Evolutionary conservation across 2,329 filamentous ascomycete species (phyloP).

Genomic region (Atkinsonella hypoxylon): DNA sequence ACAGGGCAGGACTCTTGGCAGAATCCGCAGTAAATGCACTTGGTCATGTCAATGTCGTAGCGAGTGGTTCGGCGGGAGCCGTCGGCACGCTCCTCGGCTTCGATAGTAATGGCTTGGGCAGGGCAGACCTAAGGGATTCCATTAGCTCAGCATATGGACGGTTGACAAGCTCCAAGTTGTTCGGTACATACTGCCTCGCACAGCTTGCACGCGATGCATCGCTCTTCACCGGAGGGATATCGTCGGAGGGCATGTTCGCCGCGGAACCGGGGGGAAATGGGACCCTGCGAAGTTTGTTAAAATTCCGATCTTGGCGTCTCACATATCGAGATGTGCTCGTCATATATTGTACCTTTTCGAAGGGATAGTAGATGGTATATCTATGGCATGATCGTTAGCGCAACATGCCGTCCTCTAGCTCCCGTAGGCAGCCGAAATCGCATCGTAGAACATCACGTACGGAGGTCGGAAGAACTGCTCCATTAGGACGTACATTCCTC

Average conservation of each 20-base stretch:
- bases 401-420: not conserved
- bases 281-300: slow-evolving; percentile 44
- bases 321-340: not conserved
- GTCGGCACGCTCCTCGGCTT: slow-evolving; percentile 95
- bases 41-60: slow-evolving; percentile 99
- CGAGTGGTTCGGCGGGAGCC: slow-evolving; percentile 89
- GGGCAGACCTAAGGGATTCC: slow-evolving; percentile 61
- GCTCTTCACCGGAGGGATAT: slow-evolving; percentile 95
- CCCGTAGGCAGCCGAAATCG: not conserved
- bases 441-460: slow-evolving; percentile 45
- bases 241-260: slow-evolving; percentile 93
- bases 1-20: slow-evolving; percentile 99
- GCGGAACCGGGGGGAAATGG: slow-evolving; percentile 94
- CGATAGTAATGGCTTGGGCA: slow-evolving; percentile 96
- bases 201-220: slow-evolving; percentile 98
- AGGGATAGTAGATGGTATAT: slow-evolving; percentile 97
- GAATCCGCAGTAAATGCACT: slow-evolving; percentile 99
- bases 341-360: slow-evolving; percentile 63
- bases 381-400: slow-evolving; percentile 31
- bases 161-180: not conserved
- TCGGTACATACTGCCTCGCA: slow-evolving; percentile 63
- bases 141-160: not conserved
- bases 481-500: slow-evolving; percentile 94
- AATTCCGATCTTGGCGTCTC: not conserved
- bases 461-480: slow-evolving; percentile 98